phyloP scores from a whole-genome alignment of 2,329 filamentous ascomycete genomes.

The Nothomitra cinnamomea region DNA sequence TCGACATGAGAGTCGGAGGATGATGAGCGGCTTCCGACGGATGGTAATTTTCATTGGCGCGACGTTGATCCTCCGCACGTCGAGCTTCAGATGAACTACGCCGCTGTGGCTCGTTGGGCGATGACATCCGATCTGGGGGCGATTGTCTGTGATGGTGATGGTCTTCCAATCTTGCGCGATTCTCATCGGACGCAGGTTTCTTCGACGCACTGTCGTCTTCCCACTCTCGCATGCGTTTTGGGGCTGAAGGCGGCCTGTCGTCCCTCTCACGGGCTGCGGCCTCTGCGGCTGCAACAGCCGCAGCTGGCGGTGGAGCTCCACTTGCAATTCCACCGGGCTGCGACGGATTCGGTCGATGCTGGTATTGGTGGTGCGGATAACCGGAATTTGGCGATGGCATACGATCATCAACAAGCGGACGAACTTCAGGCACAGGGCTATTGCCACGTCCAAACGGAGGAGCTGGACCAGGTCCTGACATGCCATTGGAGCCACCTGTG shows the following conservation, averaged over 20 bases:
- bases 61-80: slow-evolving; percentile 48
- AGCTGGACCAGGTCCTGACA: slow-evolving; percentile 30
- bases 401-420: slow-evolving; percentile 66
- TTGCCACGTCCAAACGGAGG: slow-evolving; percentile 58
- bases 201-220: slow-evolving; percentile 57
- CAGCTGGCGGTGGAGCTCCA: slow-evolving; percentile 49
- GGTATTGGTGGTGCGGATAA: slow-evolving; percentile 68
- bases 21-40: slow-evolving; percentile 88
- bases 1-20: slow-evolving; percentile 45
- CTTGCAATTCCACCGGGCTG: slow-evolving; percentile 44
- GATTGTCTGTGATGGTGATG: slow-evolving; percentile 53
- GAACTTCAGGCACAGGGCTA: slow-evolving; percentile 70
- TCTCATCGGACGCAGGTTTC: slow-evolving; percentile 81
- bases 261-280: slow-evolving; percentile 49
- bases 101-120: slow-evolving; percentile 47
- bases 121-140: slow-evolving; percentile 28
- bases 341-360: slow-evolving; percentile 51
- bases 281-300: slow-evolving; percentile 50
- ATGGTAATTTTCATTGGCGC: slow-evolving; percentile 65
- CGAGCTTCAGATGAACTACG: slow-evolving; percentile 61
- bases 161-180: slow-evolving; percentile 71
- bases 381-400: slow-evolving; percentile 82
- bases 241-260: slow-evolving; percentile 60
- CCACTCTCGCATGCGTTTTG: slow-evolving; percentile 85
- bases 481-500: slow-evolving; percentile 35